Conservation (phyloP, 2,329 filamentous ascomycete genomes). For the Fusarium pilosicola region DNA sequence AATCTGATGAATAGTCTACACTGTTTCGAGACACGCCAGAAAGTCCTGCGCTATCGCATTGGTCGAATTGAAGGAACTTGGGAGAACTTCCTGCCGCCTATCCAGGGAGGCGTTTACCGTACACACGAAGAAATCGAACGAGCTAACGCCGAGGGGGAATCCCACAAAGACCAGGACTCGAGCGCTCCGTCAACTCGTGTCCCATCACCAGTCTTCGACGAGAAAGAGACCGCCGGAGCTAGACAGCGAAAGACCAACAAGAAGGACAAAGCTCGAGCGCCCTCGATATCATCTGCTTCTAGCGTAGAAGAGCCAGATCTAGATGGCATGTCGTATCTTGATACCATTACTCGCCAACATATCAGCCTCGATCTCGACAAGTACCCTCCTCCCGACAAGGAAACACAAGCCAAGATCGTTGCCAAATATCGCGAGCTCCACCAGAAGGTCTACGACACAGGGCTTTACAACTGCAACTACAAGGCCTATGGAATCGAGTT, state of each 20-base stretch:
- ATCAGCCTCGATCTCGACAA: conserved; percentile 79
- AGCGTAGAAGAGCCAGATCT: conserved; percentile 56
- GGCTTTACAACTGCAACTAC: conserved; percentile 88
- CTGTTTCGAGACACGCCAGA: conserved; percentile 77
- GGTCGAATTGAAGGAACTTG: conserved; percentile 83
- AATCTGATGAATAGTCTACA: conserved; percentile 71
- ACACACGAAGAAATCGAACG: conserved; percentile 51
- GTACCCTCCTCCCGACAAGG: conserved; percentile 80
- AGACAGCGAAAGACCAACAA: conserved; percentile 44
- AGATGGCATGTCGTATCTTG: conserved; percentile 72
- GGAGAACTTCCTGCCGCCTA: conserved; percentile 89
- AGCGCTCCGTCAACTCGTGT: conserved; percentile 65
- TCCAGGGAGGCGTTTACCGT: conserved; percentile 86
- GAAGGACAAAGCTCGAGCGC: conserved; percentile 46
- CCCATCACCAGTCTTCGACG: conserved; percentile 62
- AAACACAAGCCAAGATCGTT: conserved; percentile 79
- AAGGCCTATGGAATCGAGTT: conserved; percentile 79
- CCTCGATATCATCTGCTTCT: conserved; percentile 70
- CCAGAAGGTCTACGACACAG: conserved; percentile 75
- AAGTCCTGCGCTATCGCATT: conserved; percentile 86
- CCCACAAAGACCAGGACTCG: conserved; percentile 42
- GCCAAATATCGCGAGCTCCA: conserved; percentile 84
- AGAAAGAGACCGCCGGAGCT: conserved; percentile 45
- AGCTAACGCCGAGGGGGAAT: conserved; percentile 22
- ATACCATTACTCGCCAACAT: conserved; percentile 77